Percentiles rank a stretch among this genome's conserved stretches.
Evolutionary conservation across 208 protist genomes (phyloP).

Genomic region (Trypanosoma platydactyli): DNA sequence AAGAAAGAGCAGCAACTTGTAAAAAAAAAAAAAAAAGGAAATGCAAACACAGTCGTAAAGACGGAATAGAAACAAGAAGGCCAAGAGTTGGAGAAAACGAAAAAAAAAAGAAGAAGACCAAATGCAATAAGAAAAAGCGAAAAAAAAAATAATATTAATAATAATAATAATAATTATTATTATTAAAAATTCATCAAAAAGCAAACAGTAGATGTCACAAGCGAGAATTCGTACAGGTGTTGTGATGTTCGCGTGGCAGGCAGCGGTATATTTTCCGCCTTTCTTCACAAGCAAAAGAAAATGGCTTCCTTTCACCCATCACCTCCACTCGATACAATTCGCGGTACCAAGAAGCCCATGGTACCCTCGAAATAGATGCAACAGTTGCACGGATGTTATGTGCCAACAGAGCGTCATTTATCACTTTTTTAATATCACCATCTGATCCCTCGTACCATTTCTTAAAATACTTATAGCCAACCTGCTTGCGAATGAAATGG

Average conservation of each 20-base stretch:
- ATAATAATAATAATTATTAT: too few relatives aligned
- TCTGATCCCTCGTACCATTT: conserved; percentile 33
- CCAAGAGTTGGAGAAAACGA: too few relatives aligned
- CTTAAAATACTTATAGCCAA: conserved; percentile 30
- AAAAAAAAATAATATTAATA: background rate
- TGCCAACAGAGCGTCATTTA: conserved; percentile 7
- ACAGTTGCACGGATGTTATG: conserved; percentile 10
- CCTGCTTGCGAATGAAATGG: conserved; percentile 25
- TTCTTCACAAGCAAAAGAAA: conserved; percentile 8
- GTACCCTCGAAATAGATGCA: conserved; percentile 5
- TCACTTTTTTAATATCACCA: conserved; percentile 30
- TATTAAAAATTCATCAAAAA: too few relatives aligned
- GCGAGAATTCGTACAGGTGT: background rate
- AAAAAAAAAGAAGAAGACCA: background rate
- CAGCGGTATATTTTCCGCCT: conserved; percentile 14
- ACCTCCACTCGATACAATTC: conserved; percentile 16
- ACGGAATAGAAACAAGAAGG: conserved; percentile 9
- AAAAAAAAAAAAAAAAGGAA: conserved; percentile 8
- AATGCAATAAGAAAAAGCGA: background rate
- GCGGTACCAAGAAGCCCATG: conserved; percentile 16
- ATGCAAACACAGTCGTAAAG: background rate
- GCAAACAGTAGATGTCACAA: too few relatives aligned
- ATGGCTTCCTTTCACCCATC: background rate
- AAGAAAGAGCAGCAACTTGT: too few relatives aligned
- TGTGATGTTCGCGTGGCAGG: background rate